Base-by-base conservation (phyloP, 306 rosid genomes). In the Echinosophora koreensis region DNA sequence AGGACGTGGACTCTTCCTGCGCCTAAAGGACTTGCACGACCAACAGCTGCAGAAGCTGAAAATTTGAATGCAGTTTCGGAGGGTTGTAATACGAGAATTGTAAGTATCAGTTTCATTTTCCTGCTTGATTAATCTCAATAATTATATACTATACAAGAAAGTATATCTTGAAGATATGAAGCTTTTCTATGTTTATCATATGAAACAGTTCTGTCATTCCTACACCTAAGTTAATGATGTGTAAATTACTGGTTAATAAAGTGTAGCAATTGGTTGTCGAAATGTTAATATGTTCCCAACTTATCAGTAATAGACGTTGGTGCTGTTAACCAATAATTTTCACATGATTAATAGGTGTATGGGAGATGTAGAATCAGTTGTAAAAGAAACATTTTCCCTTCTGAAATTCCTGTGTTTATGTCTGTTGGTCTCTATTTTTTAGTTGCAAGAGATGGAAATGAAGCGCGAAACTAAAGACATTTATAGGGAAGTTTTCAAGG, bases 1-100 rank as follows among this genome's bases (percentile, higher is more conserved):
- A 96, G 99, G 90, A 89, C 91, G 94, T 92, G 99, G 99, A 81
- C 70, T 75, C 76, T 91, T 71, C 94, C 97, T 35, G 98, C 91
- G 84, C 84, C 86, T 13, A 84, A 76, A 73, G 91, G 85, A 58
- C 63, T 91, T 55, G 71, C 88, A 15, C 76, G 94, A 79, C 80
- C 94, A 34, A 76, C 91, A 9, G 64, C 97, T 4, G 13, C 82
- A 49, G 97, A 96, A 76, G 85, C 88, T 64, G 92, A 86, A 71
- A 81, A 85, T 65, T 76, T 89, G 66, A 86, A 87, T 59, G 57
- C 85, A 77, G 87, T 89, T 60, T 89, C 98, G 6, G 98, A 93
- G 87, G 97, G 90, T 22, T 96, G 98, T 73, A 81, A 87, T 79
- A 76, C 94, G 4, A 87, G 88, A 85, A 75, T 84, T 74, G 97